Percentiles rank a stretch among this genome's conserved stretches.
These are phyloP conservation scores for Ogataea philodendri DNA, from an alignment of 805 yeast species.

Conservation along the genomic window DNA sequence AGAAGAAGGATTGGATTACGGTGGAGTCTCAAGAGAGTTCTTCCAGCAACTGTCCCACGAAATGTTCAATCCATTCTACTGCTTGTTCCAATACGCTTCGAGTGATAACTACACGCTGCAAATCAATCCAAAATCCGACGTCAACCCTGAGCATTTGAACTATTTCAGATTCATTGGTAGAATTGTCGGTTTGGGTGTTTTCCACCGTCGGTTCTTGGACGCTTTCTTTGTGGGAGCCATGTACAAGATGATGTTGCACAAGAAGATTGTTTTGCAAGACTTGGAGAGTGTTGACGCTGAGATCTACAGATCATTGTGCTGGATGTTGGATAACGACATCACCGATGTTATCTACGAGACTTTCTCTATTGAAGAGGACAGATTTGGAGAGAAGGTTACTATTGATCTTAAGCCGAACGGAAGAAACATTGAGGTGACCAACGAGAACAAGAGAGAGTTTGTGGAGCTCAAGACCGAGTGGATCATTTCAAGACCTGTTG, in stretches of 20 bases:
- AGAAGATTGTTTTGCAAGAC: conserved; percentile 92
- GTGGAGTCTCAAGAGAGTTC: conserved; percentile 98
- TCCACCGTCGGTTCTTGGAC: conserved; percentile 96
- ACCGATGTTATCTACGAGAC: conserved; percentile 84
- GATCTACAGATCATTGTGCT: conserved; percentile 87
- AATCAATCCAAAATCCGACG: conserved; percentile 94
- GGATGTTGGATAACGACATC: conserved; percentile 95
- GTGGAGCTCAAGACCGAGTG: conserved; percentile 94
- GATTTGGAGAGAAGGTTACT: conserved; percentile 88
- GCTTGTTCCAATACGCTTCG: conserved; percentile 95
- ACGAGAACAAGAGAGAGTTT: conserved; percentile 92
- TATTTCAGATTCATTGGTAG: conserved; percentile 98
- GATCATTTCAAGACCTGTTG: conserved; percentile 90
- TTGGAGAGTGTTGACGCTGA: conserved; percentile 99
- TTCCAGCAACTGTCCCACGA: conserved; percentile 96
- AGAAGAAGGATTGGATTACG: conserved; percentile 98
- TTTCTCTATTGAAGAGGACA: conserved; percentile 82
- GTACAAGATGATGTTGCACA: conserved; percentile 95
- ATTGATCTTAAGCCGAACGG: conserved; percentile 92
- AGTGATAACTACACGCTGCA: conserved; percentile 97
- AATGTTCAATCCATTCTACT: conserved; percentile 97
- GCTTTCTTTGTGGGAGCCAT: conserved; percentile 98
- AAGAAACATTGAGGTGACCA: conserved; percentile 83
- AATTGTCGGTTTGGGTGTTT: conserved; percentile 96
- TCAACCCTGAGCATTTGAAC: conserved; percentile 96